A percentile compares a stretch with the other conserved stretches of the same genome.
Evolutionary conservation across 2,329 filamentous ascomycete genomes (phyloP).

Genomic region (Hymenoscyphus salicellus): DNA sequence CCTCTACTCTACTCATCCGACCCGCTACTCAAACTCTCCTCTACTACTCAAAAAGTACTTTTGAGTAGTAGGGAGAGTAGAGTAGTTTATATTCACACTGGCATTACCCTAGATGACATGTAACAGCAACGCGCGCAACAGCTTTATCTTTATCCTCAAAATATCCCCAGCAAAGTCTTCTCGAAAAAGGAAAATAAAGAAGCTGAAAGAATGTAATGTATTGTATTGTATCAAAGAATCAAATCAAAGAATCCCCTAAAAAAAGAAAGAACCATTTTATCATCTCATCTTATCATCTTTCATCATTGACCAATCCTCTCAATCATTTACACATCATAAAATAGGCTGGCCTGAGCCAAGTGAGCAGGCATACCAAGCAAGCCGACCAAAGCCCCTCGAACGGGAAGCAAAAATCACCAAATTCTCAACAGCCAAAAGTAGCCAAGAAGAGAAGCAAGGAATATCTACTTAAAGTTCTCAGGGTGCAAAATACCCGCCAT

Average conservation of each 20-base stretch:
- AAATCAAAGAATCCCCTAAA: background rate
- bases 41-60: too few relatives aligned
- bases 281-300: background rate
- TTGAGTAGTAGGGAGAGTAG: too few relatives aligned
- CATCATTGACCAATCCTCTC: too few relatives aligned
- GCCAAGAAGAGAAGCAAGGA: background rate
- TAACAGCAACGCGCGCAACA: too few relatives aligned
- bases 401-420: background rate
- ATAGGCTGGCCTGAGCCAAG: background rate
- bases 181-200: too few relatives aligned
- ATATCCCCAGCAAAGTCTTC: too few relatives aligned
- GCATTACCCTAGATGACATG: too few relatives aligned
- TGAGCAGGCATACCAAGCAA: background rate
- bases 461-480: constrained; percentile 48
- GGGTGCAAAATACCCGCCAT: constrained; percentile 62
- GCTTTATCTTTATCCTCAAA: too few relatives aligned
- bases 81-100: too few relatives aligned
- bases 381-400: background rate
- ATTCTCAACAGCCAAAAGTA: background rate
- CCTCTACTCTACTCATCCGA: too few relatives aligned
- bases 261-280: background rate
- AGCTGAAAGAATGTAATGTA: background rate
- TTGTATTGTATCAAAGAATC: background rate
- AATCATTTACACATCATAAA: background rate
- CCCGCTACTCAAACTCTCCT: too few relatives aligned